Evolutionary conservation across 2,329 filamentous ascomycete species (phyloP), one percentile per base, ranked within the genome.

Genomic region (Phoma herbarum): DNA sequence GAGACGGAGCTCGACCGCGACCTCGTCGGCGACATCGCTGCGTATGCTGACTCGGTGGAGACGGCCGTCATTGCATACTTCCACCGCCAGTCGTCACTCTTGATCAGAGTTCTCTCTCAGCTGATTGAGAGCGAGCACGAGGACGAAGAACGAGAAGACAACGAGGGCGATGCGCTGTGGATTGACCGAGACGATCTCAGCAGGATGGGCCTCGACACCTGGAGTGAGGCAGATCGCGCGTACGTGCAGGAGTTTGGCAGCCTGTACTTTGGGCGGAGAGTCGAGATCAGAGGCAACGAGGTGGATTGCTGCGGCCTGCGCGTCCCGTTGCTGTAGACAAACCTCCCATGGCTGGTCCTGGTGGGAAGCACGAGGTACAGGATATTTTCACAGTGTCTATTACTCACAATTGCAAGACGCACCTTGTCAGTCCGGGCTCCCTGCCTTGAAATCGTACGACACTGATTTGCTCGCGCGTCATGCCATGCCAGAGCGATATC

Each of bases 1-100:
- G 85, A 87, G 67, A 80, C 81, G 59, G 81, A 85, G 53, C 79
- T 82, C 26, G 81, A 83, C 57, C 75, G 76, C 18, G 75, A 77
- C 52, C 66, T 83, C 2, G 69, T 83, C 12, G 76, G 77, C 33
- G 77, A 82, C 57, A 63, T 81, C 25, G 74, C 77, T 6, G 76
- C 71, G 31, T 73, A 75, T 47, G 80, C 83, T n/a, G 78, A 80
- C 39, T 65, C 62, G 28, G 83, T 85, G 11, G 89, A 93, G 71
- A 87, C 92, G 60, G 86, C 88, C 39, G 85, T 92, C 49, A 90
- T 93, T 53, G 88, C 90, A 1, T 95, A 93, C 75, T 94, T 94
- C 75, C 91, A 93, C 76, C 86, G 90, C 1, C 81, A 92, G 50
- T 93, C 91, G 0, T 84, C 85, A 2, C 82, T 86, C 66, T 82